Evolutionary conservation across 306 rosid genomes (phyloP).

Genomic region (Quercus engelmannii): DNA sequence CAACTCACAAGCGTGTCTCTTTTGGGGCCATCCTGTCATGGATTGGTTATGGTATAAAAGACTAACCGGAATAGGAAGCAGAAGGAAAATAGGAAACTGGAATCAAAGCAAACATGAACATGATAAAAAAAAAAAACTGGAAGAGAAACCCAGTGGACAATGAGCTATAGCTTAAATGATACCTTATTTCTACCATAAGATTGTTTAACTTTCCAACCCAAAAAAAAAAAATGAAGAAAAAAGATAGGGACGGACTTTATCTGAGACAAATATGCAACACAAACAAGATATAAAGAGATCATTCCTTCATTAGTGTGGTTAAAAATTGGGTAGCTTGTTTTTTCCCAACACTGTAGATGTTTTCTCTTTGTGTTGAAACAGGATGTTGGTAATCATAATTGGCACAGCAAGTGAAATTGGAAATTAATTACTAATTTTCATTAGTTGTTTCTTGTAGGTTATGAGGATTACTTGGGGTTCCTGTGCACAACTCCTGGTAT

Average conservation of each 20-base stretch:
- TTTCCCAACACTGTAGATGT: background rate
- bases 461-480: conserved; percentile 87
- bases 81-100: background rate
- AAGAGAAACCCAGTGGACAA: background rate
- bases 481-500: conserved; percentile 88
- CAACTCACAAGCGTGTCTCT: background rate
- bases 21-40: background rate
- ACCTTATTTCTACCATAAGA: too few relatives aligned
- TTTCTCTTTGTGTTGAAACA: background rate
- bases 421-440: conserved; percentile 9
- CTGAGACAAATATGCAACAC: background rate
- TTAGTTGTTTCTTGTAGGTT: conserved; percentile 51
- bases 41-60: background rate
- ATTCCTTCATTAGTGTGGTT: background rate
- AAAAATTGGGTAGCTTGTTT: background rate
- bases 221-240: too few relatives aligned
- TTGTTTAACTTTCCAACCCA: too few relatives aligned
- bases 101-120: background rate
- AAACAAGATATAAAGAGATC: background rate
- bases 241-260: background rate
- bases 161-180: too few relatives aligned
- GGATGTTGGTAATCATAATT: background rate
- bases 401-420: background rate
- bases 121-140: background rate
- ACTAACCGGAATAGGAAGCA: background rate